Percentiles rank a stretch among this genome's conserved stretches.
Conservation (phyloP, 2,329 filamentous ascomycete genomes). For the Claviceps africana region DNA sequence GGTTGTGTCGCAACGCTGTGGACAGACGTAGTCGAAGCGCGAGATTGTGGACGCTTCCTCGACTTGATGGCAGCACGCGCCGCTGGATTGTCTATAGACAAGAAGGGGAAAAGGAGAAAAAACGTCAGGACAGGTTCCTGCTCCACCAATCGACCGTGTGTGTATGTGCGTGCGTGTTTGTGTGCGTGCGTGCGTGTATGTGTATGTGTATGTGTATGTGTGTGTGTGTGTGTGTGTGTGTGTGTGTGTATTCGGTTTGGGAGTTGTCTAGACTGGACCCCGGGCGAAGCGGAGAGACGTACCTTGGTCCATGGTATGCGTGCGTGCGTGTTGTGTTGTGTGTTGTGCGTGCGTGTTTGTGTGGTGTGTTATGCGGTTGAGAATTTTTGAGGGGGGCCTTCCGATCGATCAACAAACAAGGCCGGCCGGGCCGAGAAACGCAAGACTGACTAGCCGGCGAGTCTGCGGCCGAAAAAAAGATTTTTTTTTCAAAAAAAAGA, state of each 20-base stretch:
- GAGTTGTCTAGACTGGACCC: conserved; percentile 1
- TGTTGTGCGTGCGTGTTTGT: neutral
- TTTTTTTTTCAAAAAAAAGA: conserved; percentile 6
- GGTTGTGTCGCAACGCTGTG: conserved; percentile 39
- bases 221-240: no score
- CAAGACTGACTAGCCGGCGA: conserved; percentile 5
- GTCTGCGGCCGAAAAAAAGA: no score
- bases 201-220: no score
- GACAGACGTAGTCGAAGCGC: conserved; percentile 42
- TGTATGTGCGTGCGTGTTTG: no score
- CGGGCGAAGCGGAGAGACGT: conserved; percentile 12
- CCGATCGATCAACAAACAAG: conserved; percentile 27
- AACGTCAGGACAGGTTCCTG: conserved; percentile 5
- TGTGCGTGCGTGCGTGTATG: no score
- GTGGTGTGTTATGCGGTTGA: conserved; percentile 12
- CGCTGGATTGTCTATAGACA: conserved; percentile 15
- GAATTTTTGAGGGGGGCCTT: conserved; percentile 14
- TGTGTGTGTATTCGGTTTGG: conserved; percentile 3
- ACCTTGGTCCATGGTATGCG: conserved; percentile 22
- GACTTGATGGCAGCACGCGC: conserved; percentile 24
- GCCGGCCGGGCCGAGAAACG: conserved; percentile 11
- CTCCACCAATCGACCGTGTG: conserved; percentile 1
- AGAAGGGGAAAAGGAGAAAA: neutral
- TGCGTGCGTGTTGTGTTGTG: neutral
- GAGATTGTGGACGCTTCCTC: conserved; percentile 37